Percentiles rank a stretch among this genome's conserved stretches.
phyloP scores from a whole-genome alignment of 2,329 filamentous ascomycete species.

The Cytospora chrysosperma region DNA sequence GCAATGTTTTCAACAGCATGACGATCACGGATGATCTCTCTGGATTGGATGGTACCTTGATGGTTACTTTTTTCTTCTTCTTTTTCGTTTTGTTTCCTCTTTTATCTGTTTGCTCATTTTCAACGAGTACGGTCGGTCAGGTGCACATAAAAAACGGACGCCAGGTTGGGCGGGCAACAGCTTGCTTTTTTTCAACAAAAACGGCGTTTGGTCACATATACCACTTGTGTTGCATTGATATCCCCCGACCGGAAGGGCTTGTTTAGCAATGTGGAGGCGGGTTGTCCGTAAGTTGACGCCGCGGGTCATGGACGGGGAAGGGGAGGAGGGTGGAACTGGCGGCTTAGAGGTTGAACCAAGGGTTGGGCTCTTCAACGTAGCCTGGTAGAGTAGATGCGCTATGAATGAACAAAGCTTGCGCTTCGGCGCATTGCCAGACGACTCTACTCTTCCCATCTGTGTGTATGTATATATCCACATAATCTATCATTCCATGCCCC shows the following conservation, averaged over 20 bases:
- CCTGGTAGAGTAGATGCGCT: conserved; percentile 12
- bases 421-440: neutral
- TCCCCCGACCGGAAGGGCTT: conserved; percentile 20
- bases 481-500: conserved; percentile 17
- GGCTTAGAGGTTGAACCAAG: neutral
- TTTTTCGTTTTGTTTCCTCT: neutral
- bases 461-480: neutral
- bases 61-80: neutral
- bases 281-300: neutral
- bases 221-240: conserved; percentile 25
- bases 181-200: conserved; percentile 27
- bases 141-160: conserved; percentile 7
- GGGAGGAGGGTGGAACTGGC: too few relatives aligned
- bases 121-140: conserved; percentile 1
- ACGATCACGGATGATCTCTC: conserved; percentile 18
- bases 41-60: conserved; percentile 14
- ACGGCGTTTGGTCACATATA: conserved; percentile 26
- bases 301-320: neutral
- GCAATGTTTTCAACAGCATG: conserved; percentile 35
- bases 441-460: neutral
- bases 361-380: conserved; percentile 25
- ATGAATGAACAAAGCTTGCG: conserved; percentile 5
- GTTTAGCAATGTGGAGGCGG: conserved; percentile 6
- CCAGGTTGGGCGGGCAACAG: conserved; percentile 17
- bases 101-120: neutral